Base-by-base conservation (phyloP, 164 flowering plant genomes). In the Malania oleifera region DNA sequence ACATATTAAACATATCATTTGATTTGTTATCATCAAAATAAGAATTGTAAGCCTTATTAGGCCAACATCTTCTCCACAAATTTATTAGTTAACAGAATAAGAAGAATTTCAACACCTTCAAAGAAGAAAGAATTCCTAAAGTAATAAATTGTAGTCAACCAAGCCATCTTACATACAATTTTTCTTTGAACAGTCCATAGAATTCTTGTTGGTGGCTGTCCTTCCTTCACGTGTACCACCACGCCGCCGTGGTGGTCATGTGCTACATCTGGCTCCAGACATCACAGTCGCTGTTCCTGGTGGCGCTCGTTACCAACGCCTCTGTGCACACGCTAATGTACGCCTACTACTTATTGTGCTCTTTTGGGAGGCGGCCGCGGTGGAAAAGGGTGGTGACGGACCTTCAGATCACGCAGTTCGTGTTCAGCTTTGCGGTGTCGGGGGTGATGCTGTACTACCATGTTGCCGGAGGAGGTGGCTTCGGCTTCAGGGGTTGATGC, bases 201-300 rank as follows among this genome's bases (percentile, higher is more conserved):
- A n/a, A n/a, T n/a, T n/a, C n/a, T n/a, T n/a, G n/a, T n/a, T n/a
- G n/a, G n/a, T n/a, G 95, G 57, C 82, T 93, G 20, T 67, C 95
- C 5, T 90, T 93, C 78, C 85, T 93, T 71, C 98, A 93, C 80
- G 97, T 93, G 63, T 90, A 87, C 80, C 99, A 93, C 69, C 99
- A 93, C 73, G 73, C 92, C 1, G 75, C 77, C 23, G 96, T 90
- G 28, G 75, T 90, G 13, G 62, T 86, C 41, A 90, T 88, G 99
- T 86, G 91, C 72, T 86, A 82, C 64, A 13, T 86, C 1, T 93
- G 96, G 95, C 76, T 93, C 2, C 60, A 65, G 13, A 66, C 83
- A 1, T 52, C 82, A 2, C 97, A 90, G 77, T 84, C 95, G 1
- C 72, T 90, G 60, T 62, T 86, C 52, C 91, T 91, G 3, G 72